Percentiles rank a stretch among this genome's conserved stretches.
Conservation (phyloP, 2,329 filamentous ascomycete species). For the Ceratocystis diversiconidia region DNA sequence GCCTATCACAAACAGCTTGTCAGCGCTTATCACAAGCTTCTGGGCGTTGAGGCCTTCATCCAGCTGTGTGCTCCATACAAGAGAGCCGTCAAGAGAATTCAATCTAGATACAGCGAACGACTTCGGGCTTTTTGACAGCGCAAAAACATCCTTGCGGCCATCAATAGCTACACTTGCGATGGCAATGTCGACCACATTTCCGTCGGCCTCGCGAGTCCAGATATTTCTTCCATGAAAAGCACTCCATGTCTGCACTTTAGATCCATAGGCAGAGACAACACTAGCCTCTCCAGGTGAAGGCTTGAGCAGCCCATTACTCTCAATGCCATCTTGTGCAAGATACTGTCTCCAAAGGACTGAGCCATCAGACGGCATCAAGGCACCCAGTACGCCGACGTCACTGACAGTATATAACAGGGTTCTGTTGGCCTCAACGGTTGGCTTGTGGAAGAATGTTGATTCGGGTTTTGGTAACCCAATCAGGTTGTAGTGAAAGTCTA, state of each 20-base stretch:
- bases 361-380: conserved; percentile 78
- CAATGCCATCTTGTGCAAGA: conserved; percentile 39
- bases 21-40: background rate
- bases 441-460: conserved; percentile 90
- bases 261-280: conserved; percentile 58
- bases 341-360: conserved; percentile 75
- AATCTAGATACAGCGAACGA: conserved; percentile 53
- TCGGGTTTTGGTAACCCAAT: conserved; percentile 68
- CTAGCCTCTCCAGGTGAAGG: conserved; percentile 68
- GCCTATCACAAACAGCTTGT: conserved; percentile 8
- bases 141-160: conserved; percentile 55
- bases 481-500: conserved; percentile 87
- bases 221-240: conserved; percentile 63
- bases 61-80: conserved; percentile 48
- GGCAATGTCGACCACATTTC: conserved; percentile 54
- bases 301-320: conserved; percentile 42
- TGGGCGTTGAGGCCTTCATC: conserved; percentile 31
- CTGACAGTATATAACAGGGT: conserved; percentile 85
- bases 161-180: conserved; percentile 56
- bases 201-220: conserved; percentile 55
- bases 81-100: conserved; percentile 54
- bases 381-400: conserved; percentile 68
- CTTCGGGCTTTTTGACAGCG: conserved; percentile 47
- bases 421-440: conserved; percentile 65
- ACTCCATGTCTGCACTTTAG: conserved; percentile 65